These are phyloP conservation scores for Suhomyces sp. DNA, from an alignment of 805 yeast species.

Conservation along the genomic window DNA sequence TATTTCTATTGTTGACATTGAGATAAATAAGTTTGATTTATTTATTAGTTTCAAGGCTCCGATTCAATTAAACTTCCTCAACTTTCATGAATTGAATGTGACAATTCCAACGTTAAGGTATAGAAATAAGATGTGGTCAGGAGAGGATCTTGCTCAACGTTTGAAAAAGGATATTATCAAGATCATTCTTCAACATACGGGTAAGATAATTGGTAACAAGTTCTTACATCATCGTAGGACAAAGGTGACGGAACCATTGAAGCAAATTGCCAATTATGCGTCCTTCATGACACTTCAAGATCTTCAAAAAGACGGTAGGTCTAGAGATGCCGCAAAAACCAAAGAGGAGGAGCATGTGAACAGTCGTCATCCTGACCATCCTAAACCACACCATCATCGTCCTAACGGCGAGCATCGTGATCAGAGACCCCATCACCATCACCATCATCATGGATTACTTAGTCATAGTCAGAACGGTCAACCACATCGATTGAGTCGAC, in stretches of 20 bases:
- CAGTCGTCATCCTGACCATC: too few species aligned
- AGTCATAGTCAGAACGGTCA: too few species aligned
- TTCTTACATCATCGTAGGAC: constrained; percentile 43
- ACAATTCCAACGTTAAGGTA: constrained; percentile 61
- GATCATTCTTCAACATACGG: constrained; percentile 63
- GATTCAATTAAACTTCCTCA: constrained; percentile 65
- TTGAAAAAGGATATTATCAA: constrained; percentile 64
- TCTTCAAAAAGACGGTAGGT: constrained; percentile 31
- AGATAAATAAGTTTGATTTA: constrained; percentile 38
- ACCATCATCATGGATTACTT: constrained; percentile 7
- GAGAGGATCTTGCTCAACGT: constrained; percentile 61
- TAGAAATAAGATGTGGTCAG: constrained; percentile 67
- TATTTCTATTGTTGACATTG: constrained; percentile 38
- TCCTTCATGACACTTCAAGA: constrained; percentile 39
- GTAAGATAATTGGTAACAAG: constrained; percentile 77
- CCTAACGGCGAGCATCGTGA: too few species aligned
- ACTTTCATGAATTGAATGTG: constrained; percentile 72
- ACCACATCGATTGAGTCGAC: too few species aligned
- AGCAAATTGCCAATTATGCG: constrained; percentile 41
- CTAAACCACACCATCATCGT: constrained; percentile 10
- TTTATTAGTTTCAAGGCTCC: constrained; percentile 76
- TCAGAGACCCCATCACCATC: too few species aligned
- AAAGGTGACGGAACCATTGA: constrained; percentile 31
- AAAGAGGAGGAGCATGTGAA: constrained; percentile 3
- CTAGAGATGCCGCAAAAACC: constrained; percentile 18